A percentile compares a stretch with the other conserved stretches of the same genome.
Conservation (phyloP, 768 basidiomycete genomes). For the Amanita pallidorosea region DNA sequence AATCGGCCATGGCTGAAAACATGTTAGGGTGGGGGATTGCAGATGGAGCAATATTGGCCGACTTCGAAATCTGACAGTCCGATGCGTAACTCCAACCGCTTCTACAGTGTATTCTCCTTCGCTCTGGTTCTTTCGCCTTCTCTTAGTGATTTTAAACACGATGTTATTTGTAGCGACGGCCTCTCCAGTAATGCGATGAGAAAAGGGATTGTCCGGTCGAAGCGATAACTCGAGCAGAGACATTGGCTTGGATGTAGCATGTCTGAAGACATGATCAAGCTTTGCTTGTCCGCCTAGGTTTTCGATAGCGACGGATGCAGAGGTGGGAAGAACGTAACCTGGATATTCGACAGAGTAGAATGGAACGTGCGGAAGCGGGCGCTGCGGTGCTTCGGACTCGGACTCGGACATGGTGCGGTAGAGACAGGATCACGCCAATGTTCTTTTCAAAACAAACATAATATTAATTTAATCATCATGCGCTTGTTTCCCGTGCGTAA, state of each 20-base stretch:
- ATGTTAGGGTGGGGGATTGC: background rate
- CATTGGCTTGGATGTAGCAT: conserved; percentile 50
- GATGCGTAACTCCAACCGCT: conserved; percentile 64
- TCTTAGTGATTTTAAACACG: conserved; percentile 74
- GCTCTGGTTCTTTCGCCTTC: conserved; percentile 39
- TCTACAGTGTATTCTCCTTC: conserved; percentile 63
- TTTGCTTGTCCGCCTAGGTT: conserved; percentile 60
- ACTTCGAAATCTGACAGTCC: conserved; percentile 89
- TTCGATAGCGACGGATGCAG: conserved; percentile 50
- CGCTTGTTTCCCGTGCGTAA: conserved; percentile 20
- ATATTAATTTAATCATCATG: conserved; percentile 9
- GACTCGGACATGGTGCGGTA: background rate
- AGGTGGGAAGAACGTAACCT: conserved; percentile 61
- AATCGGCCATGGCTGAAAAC: conserved; percentile 80
- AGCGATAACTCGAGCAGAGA: conserved; percentile 69
- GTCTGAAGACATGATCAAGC: conserved; percentile 70
- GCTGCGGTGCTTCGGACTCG: conserved; percentile 18
- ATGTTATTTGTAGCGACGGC: conserved; percentile 69
- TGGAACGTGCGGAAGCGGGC: conserved; percentile 40
- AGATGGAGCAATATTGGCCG: conserved; percentile 18
- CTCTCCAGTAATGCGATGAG: conserved; percentile 80
- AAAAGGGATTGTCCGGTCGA: conserved; percentile 62
- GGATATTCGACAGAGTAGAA: conserved; percentile 88
- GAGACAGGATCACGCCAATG: no score
- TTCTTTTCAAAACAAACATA: no score